These are phyloP conservation scores for Nepenthes gracilis DNA, from an alignment of 148 eudicot genomes.

Conservation along the genomic window DNA sequence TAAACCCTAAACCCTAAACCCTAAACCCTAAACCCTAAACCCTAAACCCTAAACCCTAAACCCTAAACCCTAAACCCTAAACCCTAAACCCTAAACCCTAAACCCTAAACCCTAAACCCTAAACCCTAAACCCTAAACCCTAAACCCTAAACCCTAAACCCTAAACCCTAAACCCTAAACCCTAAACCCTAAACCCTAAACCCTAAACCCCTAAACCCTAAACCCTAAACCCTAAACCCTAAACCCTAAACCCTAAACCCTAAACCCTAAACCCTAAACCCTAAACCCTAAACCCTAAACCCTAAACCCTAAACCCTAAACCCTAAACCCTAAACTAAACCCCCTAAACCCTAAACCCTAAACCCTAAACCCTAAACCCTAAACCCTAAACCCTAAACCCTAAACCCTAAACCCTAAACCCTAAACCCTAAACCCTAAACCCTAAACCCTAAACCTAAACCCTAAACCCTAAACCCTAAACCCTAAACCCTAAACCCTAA, in stretches of 20 bases:
- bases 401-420: conserved; percentile 12
- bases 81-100: conserved; percentile 14
- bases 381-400: conserved; percentile 13
- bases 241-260: conserved; percentile 13
- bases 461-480: conserved; percentile 12
- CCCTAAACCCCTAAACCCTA: conserved; percentile 17
- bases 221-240: conserved; percentile 12
- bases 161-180: conserved; percentile 23
- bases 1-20: conserved; percentile 19
- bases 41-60: conserved; percentile 15
- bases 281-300: conserved; percentile 15
- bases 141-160: conserved; percentile 22
- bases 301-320: conserved; percentile 10
- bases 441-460: conserved; percentile 15
- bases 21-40: conserved; percentile 12
- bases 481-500: conserved; percentile 19
- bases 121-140: conserved; percentile 22
- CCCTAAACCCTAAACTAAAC: conserved; percentile 16
- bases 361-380: conserved; percentile 17
- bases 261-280: conserved; percentile 17
- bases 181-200: conserved; percentile 22
- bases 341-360: conserved; percentile 17
- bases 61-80: conserved; percentile 17
- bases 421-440: conserved; percentile 12
- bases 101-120: conserved; percentile 21